Conservation (phyloP, 768 basidiomycete species). For the Terana coerulea region DNA sequence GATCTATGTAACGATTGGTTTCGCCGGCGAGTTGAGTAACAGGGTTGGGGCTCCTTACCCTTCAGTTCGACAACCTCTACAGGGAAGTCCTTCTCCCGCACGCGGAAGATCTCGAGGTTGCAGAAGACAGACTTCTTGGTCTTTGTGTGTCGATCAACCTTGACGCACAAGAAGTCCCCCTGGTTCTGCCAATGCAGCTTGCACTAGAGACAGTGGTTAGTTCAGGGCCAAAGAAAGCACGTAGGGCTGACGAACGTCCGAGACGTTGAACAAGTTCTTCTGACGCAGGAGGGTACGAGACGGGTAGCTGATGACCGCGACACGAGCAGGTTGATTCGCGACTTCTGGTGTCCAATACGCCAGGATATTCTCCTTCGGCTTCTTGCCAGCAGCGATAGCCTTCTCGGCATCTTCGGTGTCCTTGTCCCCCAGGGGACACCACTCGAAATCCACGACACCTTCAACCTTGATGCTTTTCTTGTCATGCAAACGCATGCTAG, state of each 20-base stretch:
- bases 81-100: slow-evolving; percentile 96
- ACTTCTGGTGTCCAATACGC: slow-evolving; percentile 99
- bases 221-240: not conserved
- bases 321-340: slow-evolving; percentile 92
- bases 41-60: slow-evolving; percentile 48
- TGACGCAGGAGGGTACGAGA: slow-evolving; percentile 78
- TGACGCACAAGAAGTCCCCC: slow-evolving; percentile 97
- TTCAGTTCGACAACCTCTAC: slow-evolving; percentile 98
- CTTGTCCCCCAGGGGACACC: slow-evolving; percentile 91
- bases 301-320: slow-evolving; percentile 90
- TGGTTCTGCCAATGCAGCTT: slow-evolving; percentile 98
- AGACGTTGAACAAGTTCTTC: slow-evolving; percentile 97
- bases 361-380: slow-evolving; percentile 84
- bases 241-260: slow-evolving; percentile 61
- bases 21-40: not conserved
- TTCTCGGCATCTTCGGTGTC: slow-evolving; percentile 73
- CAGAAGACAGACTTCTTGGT: slow-evolving; percentile 98
- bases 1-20: slow-evolving; percentile 48
- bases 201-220: slow-evolving; percentile 50
- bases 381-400: slow-evolving; percentile 43
- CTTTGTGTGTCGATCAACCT: slow-evolving; percentile 98
- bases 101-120: slow-evolving; percentile 96
- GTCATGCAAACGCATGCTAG: slow-evolving; percentile 88
- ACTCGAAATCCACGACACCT: slow-evolving; percentile 97
- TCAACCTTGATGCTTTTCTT: slow-evolving; percentile 98